Base-by-base conservation (phyloP, 2,329 filamentous ascomycete species). In the Nectriaceae sp. region DNA sequence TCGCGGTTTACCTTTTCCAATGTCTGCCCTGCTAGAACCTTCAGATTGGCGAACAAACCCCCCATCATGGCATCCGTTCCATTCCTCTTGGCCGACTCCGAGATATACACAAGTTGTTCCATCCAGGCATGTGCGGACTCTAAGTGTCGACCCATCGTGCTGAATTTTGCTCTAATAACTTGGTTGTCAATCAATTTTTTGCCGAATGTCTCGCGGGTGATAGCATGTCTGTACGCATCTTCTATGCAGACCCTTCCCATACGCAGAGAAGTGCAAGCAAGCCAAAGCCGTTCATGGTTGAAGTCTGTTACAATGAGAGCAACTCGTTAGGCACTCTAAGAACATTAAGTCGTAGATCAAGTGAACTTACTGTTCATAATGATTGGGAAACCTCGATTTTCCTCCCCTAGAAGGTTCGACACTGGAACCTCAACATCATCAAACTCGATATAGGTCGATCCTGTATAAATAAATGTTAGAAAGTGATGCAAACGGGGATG, bases 151-250 rank as follows among this genome's bases (percentile, higher is more conserved):
- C 78, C 80, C 44, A 84, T 74, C 19, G 75, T 79, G 21, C 78
- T 75, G 18, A 85, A 73, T 57, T 85, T 85, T 16, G 75, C 69
- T n/a, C 77, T 73, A 43, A 85, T 84, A 21, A 81, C 77, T 44
- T 83, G 79, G 57, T 80, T 79, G 11, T 76, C 64, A 44, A 84
- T 78, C 3, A 85, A 68, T 0, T 78, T 76, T 36, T 75, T 77
- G 16, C 81, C 80, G 56, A 85, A 85, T 0, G 82, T 84, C 46
- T 80, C 70, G 2, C 80, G 69, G 8, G 66, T 72, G 24, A 71
- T 65, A 2, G 80, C 78, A 57, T 83, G 77, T 1, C 63, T 65
- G 48, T 76, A 76, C 0, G 80, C 75, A 47, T 79, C 75, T 21
- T 77, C 73, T 2, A 77, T 66, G 50, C 80, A 83, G 0, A 78